phyloP scores from a whole-genome alignment of 768 basidiomycete species.

The Rhodotorula kratochvilovae region DNA sequence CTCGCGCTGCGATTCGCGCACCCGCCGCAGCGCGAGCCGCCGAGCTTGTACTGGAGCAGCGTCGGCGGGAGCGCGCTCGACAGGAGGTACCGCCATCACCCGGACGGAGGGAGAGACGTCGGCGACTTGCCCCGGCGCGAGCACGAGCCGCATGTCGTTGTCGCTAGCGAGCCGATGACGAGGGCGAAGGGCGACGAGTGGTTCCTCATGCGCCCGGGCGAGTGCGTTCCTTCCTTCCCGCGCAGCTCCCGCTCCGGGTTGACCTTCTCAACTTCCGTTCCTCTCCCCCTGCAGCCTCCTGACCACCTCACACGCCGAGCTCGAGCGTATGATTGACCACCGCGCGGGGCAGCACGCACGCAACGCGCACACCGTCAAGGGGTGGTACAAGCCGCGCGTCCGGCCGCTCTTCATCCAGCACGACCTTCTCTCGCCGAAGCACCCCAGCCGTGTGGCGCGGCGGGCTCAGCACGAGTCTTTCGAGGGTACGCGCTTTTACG shows the following conservation, averaged over 20 bases:
- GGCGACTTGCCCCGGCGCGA: background rate
- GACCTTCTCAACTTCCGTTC: background rate
- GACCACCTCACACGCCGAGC: background rate
- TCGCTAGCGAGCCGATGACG: slow-evolving; percentile 25
- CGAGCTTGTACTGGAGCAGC: slow-evolving; percentile 9
- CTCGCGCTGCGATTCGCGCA: slow-evolving; percentile 5
- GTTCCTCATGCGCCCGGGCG: background rate
- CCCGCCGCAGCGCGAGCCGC: slow-evolving; percentile 1
- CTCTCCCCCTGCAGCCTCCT: background rate
- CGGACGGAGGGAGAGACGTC: background rate
- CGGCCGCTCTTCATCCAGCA: background rate
- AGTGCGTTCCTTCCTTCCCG: background rate
- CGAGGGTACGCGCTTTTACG: too few relatives aligned
- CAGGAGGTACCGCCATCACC: background rate
- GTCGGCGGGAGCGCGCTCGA: slow-evolving; percentile 1
- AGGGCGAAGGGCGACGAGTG: background rate
- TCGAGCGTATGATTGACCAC: background rate
- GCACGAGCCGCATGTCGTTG: slow-evolving; percentile 11
- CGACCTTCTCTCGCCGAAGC: background rate
- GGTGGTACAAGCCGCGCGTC: background rate
- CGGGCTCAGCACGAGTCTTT: too few relatives aligned
- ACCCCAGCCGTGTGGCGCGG: background rate
- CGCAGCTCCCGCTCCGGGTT: background rate
- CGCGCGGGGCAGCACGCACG: background rate
- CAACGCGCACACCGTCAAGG: background rate